phyloP scores from a whole-genome alignment of 2,329 filamentous ascomycete species.

The Alternaria hordeiaustralica region DNA sequence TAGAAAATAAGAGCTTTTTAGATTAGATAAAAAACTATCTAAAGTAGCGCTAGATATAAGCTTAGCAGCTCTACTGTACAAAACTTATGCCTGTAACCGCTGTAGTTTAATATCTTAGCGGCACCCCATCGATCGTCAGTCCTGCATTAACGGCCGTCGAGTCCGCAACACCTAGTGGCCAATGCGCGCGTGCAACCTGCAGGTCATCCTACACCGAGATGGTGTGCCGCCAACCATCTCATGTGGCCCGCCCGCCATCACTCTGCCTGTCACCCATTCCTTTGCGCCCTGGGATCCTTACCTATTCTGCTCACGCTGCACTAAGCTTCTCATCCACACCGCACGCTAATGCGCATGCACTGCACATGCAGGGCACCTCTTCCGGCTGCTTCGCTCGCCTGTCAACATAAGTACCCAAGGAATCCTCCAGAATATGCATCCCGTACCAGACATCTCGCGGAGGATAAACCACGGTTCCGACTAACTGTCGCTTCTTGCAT shows the following conservation, averaged over 20 bases:
- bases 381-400: conserved; percentile 14
- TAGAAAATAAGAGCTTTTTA: too few relatives aligned
- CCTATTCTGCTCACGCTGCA: conserved; percentile 37
- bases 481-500: conserved; percentile 24
- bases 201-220: conserved; percentile 35
- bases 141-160: conserved; percentile 40
- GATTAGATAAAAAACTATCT: too few relatives aligned
- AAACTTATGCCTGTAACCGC: too few relatives aligned
- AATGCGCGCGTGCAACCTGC: conserved; percentile 33
- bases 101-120: conserved; percentile 18
- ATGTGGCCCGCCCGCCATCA: conserved; percentile 36
- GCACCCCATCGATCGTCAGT: conserved; percentile 37
- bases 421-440: conserved; percentile 27
- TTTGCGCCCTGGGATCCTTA: conserved; percentile 38
- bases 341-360: conserved; percentile 42
- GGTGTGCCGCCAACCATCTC: conserved; percentile 29
- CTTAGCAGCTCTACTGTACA: too few relatives aligned
- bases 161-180: conserved; percentile 35
- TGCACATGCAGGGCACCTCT: conserved; percentile 25
- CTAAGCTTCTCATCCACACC: conserved; percentile 47
- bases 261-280: conserved; percentile 41
- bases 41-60: too few relatives aligned
- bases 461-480: conserved; percentile 23
- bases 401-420: conserved; percentile 40
- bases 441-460: conserved; percentile 30